These are phyloP conservation scores for Lachancea kluyveri DNA, from an alignment of 805 yeast genomes.

Conservation along the genomic window DNA sequence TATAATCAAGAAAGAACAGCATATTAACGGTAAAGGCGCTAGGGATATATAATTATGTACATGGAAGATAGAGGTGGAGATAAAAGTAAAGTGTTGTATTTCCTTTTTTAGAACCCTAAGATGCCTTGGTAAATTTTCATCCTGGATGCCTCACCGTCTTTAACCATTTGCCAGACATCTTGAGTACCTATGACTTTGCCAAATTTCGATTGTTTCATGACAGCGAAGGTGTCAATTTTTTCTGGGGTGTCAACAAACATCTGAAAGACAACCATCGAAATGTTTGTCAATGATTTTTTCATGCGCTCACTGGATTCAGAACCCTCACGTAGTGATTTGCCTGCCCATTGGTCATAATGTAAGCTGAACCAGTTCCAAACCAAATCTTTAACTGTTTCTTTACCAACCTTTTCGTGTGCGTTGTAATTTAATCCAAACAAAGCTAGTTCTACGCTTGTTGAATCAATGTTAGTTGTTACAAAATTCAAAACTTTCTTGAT, in stretches of 20 bases:
- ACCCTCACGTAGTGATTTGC: slow-evolving; percentile 41
- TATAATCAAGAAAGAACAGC: slow-evolving; percentile 4
- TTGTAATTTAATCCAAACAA: slow-evolving; percentile 47
- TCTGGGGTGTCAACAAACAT: slow-evolving; percentile 28
- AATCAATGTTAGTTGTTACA: slow-evolving; percentile 50
- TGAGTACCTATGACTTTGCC: slow-evolving; percentile 20
- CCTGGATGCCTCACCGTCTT: slow-evolving; percentile 9
- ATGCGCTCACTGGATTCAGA: slow-evolving; percentile 42
- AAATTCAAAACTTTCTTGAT: slow-evolving; percentile 51
- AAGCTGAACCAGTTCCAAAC: slow-evolving; percentile 54
- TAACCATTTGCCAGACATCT: slow-evolving; percentile 19
- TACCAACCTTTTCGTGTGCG: slow-evolving; percentile 18
- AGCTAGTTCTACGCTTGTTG: slow-evolving; percentile 47
- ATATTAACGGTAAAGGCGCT: slow-evolving; percentile 1
- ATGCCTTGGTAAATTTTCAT: slow-evolving; percentile 12
- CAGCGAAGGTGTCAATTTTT: slow-evolving; percentile 28
- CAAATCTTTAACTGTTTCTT: slow-evolving; percentile 20
- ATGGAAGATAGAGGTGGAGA: slow-evolving; percentile 1
- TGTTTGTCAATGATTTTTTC: slow-evolving; percentile 37
- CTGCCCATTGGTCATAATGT: slow-evolving; percentile 47
- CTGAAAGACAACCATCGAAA: slow-evolving; percentile 31
- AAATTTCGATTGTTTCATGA: slow-evolving; percentile 29
- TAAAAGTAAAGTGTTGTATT: not conserved
- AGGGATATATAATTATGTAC: slow-evolving; percentile 1
- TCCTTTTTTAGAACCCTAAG: slow-evolving; percentile 8